These are phyloP conservation scores for Orbilia oligospora DNA, from an alignment of 2,329 filamentous ascomycete genomes.

Conservation along the genomic window DNA sequence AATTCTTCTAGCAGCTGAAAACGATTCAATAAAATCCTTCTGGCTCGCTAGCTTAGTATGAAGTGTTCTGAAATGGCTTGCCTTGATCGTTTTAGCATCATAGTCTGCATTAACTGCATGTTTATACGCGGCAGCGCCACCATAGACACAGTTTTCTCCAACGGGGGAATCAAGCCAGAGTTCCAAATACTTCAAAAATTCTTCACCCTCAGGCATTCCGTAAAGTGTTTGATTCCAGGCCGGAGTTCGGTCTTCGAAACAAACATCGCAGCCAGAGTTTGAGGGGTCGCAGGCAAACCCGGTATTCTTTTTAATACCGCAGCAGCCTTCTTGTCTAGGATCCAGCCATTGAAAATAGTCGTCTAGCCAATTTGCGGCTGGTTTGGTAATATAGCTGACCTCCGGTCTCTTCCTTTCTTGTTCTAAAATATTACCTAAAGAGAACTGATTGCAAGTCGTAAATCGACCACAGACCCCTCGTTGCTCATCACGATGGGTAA, in stretches of 20 bases:
- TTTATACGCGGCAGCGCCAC: conserved; percentile 88
- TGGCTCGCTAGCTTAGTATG: conserved; percentile 91
- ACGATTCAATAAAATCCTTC: conserved; percentile 91
- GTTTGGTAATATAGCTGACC: conserved; percentile 87
- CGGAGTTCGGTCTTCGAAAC: conserved; percentile 82
- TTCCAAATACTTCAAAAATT: conserved; percentile 87
- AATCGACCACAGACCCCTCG: conserved; percentile 91
- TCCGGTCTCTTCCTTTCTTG: conserved; percentile 92
- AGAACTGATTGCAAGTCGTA: conserved; percentile 86
- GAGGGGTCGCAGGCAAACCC: conserved; percentile 61
- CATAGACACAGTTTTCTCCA: conserved; percentile 86
- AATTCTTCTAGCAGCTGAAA: conserved; percentile 89
- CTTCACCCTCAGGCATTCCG: conserved; percentile 93
- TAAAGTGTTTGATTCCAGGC: conserved; percentile 89
- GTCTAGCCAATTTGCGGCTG: conserved; percentile 95
- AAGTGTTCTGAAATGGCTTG: conserved; percentile 91
- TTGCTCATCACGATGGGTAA: conserved; percentile 81
- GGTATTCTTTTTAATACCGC: conserved; percentile 72
- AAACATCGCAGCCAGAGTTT: conserved; percentile 77
- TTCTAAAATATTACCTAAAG: conserved; percentile 89
- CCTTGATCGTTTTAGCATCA: conserved; percentile 77
- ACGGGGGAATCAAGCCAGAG: conserved; percentile 87
- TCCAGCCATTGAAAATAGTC: conserved; percentile 99
- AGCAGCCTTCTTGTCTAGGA: conserved; percentile 78
- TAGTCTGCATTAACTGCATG: conserved; percentile 84